Evolutionary conservation across 495 filamentous ascomycete species (phyloP).

Genomic region (Neurospora intermedia): DNA sequence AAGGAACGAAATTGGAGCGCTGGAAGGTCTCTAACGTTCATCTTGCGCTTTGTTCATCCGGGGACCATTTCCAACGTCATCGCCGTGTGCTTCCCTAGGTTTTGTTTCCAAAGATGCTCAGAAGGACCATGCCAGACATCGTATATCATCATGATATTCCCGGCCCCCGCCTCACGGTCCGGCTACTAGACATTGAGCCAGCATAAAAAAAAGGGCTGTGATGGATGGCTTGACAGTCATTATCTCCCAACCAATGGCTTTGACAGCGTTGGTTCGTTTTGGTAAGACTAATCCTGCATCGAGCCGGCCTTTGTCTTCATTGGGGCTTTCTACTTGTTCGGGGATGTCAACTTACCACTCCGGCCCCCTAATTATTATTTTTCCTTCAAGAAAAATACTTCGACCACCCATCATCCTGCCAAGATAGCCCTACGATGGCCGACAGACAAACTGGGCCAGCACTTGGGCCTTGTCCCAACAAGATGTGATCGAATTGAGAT

Average conservation of each 20-base stretch:
- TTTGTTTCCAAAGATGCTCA: too few relatives aligned
- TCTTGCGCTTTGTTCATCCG: too few relatives aligned
- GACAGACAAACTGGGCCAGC: not conserved
- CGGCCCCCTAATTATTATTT: not conserved
- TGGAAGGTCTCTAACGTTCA: too few relatives aligned
- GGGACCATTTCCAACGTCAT: too few relatives aligned
- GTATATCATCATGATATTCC: not conserved
- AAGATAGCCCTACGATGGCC: too few relatives aligned
- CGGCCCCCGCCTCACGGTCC: not conserved
- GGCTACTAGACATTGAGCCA: not conserved
- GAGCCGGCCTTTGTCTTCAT: not conserved
- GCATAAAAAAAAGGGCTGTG: not conserved
- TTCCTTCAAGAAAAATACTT: not conserved
- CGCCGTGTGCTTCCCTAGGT: too few relatives aligned
- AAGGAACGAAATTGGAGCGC: too few relatives aligned
- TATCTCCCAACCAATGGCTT: not conserved
- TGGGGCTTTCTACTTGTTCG: not conserved
- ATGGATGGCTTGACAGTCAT: not conserved
- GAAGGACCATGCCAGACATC: not conserved
- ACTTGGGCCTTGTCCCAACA: not conserved
- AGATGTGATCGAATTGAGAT: not conserved
- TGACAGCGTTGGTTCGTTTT: not conserved
- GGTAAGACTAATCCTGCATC: not conserved
- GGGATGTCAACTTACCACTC: not conserved
- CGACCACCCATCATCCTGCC: not conserved